A percentile compares a stretch with the other conserved stretches of the same genome.
These are phyloP conservation scores for Lasiosphaeris hirsuta DNA, from an alignment of 495 filamentous ascomycete genomes.

Conservation along the genomic window DNA sequence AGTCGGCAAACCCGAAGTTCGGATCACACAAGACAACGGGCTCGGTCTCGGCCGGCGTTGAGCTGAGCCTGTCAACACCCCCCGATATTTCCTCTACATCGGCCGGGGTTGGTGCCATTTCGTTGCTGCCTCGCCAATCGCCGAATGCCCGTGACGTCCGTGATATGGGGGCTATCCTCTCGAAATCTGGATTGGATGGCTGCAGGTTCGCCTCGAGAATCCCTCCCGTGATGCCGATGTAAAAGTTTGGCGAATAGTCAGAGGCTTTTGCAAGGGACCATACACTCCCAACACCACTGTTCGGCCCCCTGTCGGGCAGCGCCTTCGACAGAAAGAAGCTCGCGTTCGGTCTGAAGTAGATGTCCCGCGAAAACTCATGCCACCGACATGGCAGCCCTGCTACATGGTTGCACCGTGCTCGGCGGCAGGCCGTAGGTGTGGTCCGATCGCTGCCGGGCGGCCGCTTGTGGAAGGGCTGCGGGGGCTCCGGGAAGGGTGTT, in stretches of 20 bases:
- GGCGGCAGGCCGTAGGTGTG: background rate
- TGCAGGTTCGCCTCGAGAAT: constrained; percentile 36
- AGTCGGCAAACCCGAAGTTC: constrained; percentile 25
- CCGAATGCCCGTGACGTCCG: no score
- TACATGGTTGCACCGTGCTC: constrained; percentile 27
- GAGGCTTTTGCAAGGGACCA: constrained; percentile 43
- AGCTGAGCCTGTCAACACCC: no score
- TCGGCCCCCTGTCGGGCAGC: background rate
- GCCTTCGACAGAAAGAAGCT: constrained; percentile 35
- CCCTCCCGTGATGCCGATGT: constrained; percentile 38
- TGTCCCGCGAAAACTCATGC: constrained; percentile 37
- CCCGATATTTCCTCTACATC: no score
- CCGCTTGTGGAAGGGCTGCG: constrained; percentile 27
- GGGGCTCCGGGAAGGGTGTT: constrained; percentile 34
- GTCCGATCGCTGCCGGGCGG: constrained; percentile 3
- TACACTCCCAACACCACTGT: constrained; percentile 22
- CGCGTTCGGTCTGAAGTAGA: constrained; percentile 44
- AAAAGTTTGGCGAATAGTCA: constrained; percentile 40
- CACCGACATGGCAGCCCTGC: constrained; percentile 33
- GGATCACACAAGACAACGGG: constrained; percentile 11
- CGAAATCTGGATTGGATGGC: background rate
- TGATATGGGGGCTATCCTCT: no score
- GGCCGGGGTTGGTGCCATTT: no score
- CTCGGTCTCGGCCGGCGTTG: background rate
- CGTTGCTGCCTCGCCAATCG: no score